Conservation (phyloP, 2,329 filamentous ascomycete species). For the Alternaria triticina region DNA sequence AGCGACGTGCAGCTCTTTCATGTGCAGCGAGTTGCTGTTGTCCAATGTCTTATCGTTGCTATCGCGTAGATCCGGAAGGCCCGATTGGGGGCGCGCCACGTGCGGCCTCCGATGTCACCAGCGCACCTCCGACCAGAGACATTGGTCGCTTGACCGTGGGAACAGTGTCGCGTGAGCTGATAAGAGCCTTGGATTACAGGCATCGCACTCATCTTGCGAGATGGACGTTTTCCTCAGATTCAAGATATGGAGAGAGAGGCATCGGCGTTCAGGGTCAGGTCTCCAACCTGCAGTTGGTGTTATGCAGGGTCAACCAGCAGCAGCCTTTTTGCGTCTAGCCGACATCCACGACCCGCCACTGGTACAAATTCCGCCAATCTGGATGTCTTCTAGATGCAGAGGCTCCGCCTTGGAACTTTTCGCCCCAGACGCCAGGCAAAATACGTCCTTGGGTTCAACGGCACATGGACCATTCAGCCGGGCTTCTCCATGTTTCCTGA, state of each 20-base stretch:
- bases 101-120: slow-evolving; percentile 23
- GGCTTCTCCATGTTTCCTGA: not conserved
- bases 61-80: not conserved
- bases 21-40: slow-evolving; percentile 6
- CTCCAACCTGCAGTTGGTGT: slow-evolving; percentile 13
- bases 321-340: slow-evolving; percentile 12
- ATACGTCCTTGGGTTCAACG: slow-evolving; percentile 10
- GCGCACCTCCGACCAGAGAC: slow-evolving; percentile 11
- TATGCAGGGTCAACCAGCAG: slow-evolving; percentile 37
- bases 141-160: slow-evolving; percentile 24
- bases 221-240: not conserved
- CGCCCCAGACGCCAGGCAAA: slow-evolving; percentile 5
- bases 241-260: not conserved
- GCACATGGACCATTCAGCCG: slow-evolving; percentile 3
- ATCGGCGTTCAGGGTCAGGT: slow-evolving; percentile 8
- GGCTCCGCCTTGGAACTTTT: slow-evolving; percentile 3
- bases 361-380: slow-evolving; percentile 13
- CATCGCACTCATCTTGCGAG: not conserved
- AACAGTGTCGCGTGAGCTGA: slow-evolving; percentile 21
- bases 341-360: not conserved
- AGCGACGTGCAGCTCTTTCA: not conserved
- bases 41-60: slow-evolving; percentile 21
- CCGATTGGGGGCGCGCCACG: slow-evolving; percentile 19
- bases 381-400: slow-evolving; percentile 1
- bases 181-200: not conserved